phyloP scores from a whole-genome alignment of 2,329 filamentous ascomycete species.

The Cryphonectria nitschkei region DNA sequence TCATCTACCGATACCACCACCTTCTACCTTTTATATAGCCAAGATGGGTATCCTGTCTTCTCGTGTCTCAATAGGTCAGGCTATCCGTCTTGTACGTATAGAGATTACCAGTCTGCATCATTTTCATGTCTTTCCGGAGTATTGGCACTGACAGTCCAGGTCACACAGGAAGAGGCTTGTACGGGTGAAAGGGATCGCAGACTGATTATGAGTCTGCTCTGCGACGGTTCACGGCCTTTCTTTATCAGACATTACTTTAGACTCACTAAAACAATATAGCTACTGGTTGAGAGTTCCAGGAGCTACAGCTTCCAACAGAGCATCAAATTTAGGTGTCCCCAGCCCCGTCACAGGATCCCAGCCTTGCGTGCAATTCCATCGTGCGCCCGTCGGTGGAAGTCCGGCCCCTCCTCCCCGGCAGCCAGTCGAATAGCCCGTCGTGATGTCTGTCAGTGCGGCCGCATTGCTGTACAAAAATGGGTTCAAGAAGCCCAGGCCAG shows the following conservation, averaged over 20 bases:
- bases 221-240: too few species aligned
- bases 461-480: constrained; percentile 41
- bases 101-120: too few species aligned
- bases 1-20: too few species aligned
- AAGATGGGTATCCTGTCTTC: too few species aligned
- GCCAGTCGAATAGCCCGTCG: constrained; percentile 30
- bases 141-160: too few species aligned
- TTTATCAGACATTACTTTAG: neutral
- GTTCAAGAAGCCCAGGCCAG: constrained; percentile 44
- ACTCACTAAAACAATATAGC: neutral
- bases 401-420: constrained; percentile 17
- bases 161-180: too few species aligned
- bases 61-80: too few species aligned
- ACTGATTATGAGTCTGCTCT: too few species aligned
- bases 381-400: constrained; percentile 11
- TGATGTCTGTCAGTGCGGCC: constrained; percentile 38
- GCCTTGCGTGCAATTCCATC: constrained; percentile 46
- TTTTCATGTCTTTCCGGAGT: too few species aligned
- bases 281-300: constrained; percentile 22
- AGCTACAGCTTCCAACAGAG: constrained; percentile 21
- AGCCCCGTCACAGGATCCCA: constrained; percentile 35
- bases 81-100: too few species aligned
- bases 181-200: too few species aligned
- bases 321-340: constrained; percentile 25
- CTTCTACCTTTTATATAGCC: too few species aligned